Base-by-base conservation (phyloP, 2,329 filamentous ascomycete genomes). In the Hymenoscyphus infarciens region DNA sequence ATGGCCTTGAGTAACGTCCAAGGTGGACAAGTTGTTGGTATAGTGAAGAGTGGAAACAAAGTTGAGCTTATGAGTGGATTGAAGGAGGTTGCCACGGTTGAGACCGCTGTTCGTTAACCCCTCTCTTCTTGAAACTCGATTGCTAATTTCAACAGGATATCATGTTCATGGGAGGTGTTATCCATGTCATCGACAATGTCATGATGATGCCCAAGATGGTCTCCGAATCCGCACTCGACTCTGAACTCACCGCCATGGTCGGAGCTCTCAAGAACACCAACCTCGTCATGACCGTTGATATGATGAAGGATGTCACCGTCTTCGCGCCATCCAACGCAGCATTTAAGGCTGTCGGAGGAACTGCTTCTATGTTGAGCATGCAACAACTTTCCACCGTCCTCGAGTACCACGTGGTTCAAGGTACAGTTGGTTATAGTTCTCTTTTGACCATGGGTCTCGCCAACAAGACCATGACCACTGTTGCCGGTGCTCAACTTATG, bases 121-220 rank as follows among this genome's bases (percentile, higher is more conserved):
- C 56, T 19, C 8, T 27, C 27, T 54, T 8, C 10, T 15, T 27
- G 31, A 38, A 54, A 56, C 27, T 16, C 35, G 8, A 19, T 33
- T 25, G 15, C 16, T 35, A 49, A 56, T 33, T 27, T 5, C 7
- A 69, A 70, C 11, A 81, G 79, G 80, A 83, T 69, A 75, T 82
- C 54, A 62, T 67, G 53, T 81, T 81, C 68, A 69, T 73, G 22
- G 79, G 79, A 57, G 81, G 81, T 19, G 73, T 82, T 13, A 73
- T 83, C 57, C 81, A 83, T 45, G 69, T 82, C 22, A 74, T 82
- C 57, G 80, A 83, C 71, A 78, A 78, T 57, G 74, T 83, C n/a
- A 73, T 83, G 55, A 74, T 80, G 1, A 76, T 80, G 2, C 82
- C 81, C 0, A 61, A 64, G 5, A 64, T 68, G 11, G 71, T 78